Evolutionary conservation across 257 asterid species (phyloP).

Genomic region (Paulownia fortunei): DNA sequence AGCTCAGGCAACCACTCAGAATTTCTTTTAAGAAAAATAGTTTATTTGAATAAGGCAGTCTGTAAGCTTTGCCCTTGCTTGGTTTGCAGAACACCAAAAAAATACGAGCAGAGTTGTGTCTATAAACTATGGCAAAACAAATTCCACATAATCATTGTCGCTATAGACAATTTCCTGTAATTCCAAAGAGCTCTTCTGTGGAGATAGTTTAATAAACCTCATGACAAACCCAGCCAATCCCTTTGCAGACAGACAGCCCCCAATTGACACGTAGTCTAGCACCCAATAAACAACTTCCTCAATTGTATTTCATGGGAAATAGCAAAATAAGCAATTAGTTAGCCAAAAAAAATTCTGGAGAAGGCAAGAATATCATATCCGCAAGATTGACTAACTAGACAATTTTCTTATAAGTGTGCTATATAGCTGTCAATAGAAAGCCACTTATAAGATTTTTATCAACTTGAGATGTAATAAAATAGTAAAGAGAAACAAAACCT

Average conservation of each 20-base stretch:
- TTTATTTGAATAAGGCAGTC: background rate
- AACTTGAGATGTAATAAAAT: constrained; percentile 2
- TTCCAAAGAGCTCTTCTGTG: background rate
- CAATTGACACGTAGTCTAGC: background rate
- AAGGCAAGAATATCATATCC: constrained; percentile 5
- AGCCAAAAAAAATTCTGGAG: background rate
- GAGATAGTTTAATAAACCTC: background rate
- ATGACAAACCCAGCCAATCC: background rate
- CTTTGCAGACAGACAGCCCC: background rate
- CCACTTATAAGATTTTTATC: background rate
- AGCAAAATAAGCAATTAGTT: background rate
- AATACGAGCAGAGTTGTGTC: background rate
- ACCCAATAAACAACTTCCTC: background rate
- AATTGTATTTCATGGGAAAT: background rate
- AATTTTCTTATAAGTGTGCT: background rate
- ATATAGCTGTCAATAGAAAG: background rate
- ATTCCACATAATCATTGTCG: background rate
- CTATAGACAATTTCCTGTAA: background rate
- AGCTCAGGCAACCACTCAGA: background rate
- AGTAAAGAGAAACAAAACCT: background rate
- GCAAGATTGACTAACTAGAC: background rate
- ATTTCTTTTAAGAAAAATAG: background rate
- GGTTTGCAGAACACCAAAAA: background rate
- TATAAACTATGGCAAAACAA: background rate
- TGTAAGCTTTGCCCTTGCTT: background rate